These are phyloP conservation scores for Lenwebbia sp. DNA, from an alignment of 345 rosid genomes.

Conservation along the genomic window DNA sequence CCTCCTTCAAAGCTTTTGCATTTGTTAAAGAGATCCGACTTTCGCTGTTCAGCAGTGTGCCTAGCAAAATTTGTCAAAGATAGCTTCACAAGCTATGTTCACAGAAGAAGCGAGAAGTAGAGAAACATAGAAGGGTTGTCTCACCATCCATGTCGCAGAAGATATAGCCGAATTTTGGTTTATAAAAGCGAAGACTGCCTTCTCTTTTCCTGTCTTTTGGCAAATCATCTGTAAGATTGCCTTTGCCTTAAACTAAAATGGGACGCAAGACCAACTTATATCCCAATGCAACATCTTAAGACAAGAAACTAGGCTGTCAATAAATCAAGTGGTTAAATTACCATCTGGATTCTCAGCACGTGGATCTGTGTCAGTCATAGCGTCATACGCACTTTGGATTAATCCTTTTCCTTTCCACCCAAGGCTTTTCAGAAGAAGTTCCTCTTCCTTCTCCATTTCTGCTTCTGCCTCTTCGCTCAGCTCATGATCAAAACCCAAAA, in stretches of 20 bases:
- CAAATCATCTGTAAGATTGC: constrained; percentile 26
- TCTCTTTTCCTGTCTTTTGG: constrained; percentile 88
- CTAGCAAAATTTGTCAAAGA: constrained; percentile 18
- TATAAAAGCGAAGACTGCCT: constrained; percentile 74
- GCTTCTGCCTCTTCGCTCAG: constrained; percentile 83
- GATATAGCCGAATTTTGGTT: constrained; percentile 87
- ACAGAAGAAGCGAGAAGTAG: neutral
- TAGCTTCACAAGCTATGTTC: constrained; percentile 1
- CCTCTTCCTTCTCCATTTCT: constrained; percentile 95
- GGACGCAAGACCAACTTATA: neutral
- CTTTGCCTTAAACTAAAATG: constrained; percentile 5
- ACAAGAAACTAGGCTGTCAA: neutral
- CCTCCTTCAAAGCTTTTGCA: constrained; percentile 82
- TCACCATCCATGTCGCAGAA: constrained; percentile 99
- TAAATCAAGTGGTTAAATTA: constrained; percentile 11
- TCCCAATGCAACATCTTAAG: neutral
- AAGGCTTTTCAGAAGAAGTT: constrained; percentile 57
- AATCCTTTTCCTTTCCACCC: constrained; percentile 97
- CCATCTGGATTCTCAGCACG: constrained; percentile 46
- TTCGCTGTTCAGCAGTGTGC: constrained; percentile 78
- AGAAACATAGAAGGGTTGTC: constrained; percentile 6
- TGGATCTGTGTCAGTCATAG: constrained; percentile 19
- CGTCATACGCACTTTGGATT: constrained; percentile 71
- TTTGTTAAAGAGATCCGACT: constrained; percentile 55
- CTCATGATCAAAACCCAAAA: constrained; percentile 96